A percentile compares a stretch with the other conserved stretches of the same genome.
phyloP scores from a whole-genome alignment of 345 rosid genomes.

The Crucihimalaya himalaica region DNA sequence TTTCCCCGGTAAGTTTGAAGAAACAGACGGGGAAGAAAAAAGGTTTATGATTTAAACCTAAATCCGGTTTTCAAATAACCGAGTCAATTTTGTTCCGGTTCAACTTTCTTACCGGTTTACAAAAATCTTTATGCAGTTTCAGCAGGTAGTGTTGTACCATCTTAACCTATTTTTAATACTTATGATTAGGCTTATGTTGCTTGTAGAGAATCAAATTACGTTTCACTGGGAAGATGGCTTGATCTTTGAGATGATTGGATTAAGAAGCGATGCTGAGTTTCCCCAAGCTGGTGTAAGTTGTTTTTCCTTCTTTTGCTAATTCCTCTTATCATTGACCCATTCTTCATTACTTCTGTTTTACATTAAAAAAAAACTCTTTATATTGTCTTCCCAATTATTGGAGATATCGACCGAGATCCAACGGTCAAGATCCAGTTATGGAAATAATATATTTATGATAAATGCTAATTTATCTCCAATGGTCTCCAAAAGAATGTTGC shows the following conservation, averaged over 20 bases:
- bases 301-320: background rate
- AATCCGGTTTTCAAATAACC: background rate
- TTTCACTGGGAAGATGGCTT: slow-evolving; percentile 86
- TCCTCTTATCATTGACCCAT: background rate
- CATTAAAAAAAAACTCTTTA: background rate
- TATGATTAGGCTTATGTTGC: slow-evolving; percentile 68
- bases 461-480: too few relatives aligned
- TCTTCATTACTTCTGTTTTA: background rate
- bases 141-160: slow-evolving; percentile 11
- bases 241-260: slow-evolving; percentile 88
- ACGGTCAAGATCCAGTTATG: too few relatives aligned
- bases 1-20: slow-evolving; percentile 37
- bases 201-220: slow-evolving; percentile 94
- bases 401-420: too few relatives aligned
- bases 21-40: slow-evolving; percentile 3
- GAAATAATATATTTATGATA: too few relatives aligned
- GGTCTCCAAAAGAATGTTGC: too few relatives aligned
- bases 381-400: background rate
- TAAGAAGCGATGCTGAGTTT: slow-evolving; percentile 81
- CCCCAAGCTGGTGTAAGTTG: slow-evolving; percentile 81
- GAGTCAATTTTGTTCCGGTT: background rate
- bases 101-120: background rate
- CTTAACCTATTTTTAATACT: slow-evolving; percentile 13
- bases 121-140: slow-evolving; percentile 6
- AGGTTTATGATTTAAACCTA: slow-evolving; percentile 19